These are phyloP conservation scores for Niebla homalea DNA, from an alignment of 495 filamentous ascomycete genomes.

Conservation along the genomic window DNA sequence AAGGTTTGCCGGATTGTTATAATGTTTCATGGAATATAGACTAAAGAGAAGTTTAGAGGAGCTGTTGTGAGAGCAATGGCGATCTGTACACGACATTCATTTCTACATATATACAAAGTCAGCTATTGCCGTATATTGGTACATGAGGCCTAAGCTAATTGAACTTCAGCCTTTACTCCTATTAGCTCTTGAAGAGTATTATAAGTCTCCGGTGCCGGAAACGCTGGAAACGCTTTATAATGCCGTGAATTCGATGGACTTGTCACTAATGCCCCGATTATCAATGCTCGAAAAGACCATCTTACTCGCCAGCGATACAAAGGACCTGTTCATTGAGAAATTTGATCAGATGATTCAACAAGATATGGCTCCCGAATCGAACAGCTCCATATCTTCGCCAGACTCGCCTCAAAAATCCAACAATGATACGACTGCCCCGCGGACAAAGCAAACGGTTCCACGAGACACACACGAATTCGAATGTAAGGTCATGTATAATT, in stretches of 20 bases:
- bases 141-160: conserved; percentile 1
- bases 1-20: conserved; percentile 30
- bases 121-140: conserved; percentile 7
- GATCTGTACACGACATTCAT: conserved; percentile 98
- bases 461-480: conserved; percentile 97
- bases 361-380: conserved; percentile 36
- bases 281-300: conserved; percentile 74
- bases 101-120: conserved; percentile 97
- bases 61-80: conserved; percentile 98
- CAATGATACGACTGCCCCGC: conserved; percentile 33
- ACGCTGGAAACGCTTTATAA: conserved; percentile 83
- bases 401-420: conserved; percentile 20
- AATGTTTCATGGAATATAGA: neutral
- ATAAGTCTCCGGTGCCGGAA: conserved; percentile 78
- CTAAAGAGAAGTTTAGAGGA: conserved; percentile 42
- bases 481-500: conserved; percentile 85
- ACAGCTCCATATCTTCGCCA: conserved; percentile 17
- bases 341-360: conserved; percentile 88
- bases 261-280: conserved; percentile 83
- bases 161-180: conserved; percentile 64
- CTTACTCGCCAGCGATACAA: conserved; percentile 77
- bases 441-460: conserved; percentile 52
- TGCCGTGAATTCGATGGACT: conserved; percentile 90
- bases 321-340: conserved; percentile 94
- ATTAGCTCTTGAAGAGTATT: conserved; percentile 94